Base-by-base conservation (phyloP, 768 basidiomycete genomes). In the Hydnomerulius pinastri region DNA sequence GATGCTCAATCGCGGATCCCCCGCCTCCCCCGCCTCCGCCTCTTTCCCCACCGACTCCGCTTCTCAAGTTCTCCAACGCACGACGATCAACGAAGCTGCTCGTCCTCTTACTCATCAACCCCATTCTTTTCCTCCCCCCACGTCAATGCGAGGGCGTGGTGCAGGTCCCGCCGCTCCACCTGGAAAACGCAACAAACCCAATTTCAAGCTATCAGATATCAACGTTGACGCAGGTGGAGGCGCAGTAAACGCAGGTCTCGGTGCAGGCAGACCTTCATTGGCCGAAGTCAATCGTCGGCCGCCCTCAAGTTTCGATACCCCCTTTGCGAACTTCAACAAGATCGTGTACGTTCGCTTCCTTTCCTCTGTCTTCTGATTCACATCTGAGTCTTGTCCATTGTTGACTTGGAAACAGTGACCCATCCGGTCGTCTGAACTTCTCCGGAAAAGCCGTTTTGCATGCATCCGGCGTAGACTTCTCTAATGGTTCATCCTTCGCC, bases 341-440 rank as follows among this genome's bases (percentile, higher is more conserved):
- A 95, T 97, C 61, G 92, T 97, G 91, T 95, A 77, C 40, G 90
- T 80, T 25, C 39, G 58, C 50, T 43, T 6, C 23, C 50, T 45
- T 38, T 50, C 30, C 53, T 58, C 32, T 32, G 49, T 47, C 24
- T 11, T 20, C 7, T 52, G 17, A 32, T 33, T 45, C 43, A 52
- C 20, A 48, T 52, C 32, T 44, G 30, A 27, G 46, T 35, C 42
- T 39, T 39, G 30, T 5, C 23, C 54, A 15, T 28, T 30, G 23
- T 45, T 41, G 43, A 46, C 54, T 3, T 62, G 18, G 29, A 23
- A 48, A 51, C 35, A 97, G 94, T 53, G 96, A 99, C 73, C 93
- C 95, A 0, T 94, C 92, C 2, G 97, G 97, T n/a, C 85, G 86
- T 0, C 86, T 99, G 58, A 93, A 92, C 64, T 99, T 98, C 63